Evolutionary conservation across 1,284 basidiomycete species (phyloP), one percentile per base, ranked within the genome.

Genomic region (Mycosarcoma mackinlayi): DNA sequence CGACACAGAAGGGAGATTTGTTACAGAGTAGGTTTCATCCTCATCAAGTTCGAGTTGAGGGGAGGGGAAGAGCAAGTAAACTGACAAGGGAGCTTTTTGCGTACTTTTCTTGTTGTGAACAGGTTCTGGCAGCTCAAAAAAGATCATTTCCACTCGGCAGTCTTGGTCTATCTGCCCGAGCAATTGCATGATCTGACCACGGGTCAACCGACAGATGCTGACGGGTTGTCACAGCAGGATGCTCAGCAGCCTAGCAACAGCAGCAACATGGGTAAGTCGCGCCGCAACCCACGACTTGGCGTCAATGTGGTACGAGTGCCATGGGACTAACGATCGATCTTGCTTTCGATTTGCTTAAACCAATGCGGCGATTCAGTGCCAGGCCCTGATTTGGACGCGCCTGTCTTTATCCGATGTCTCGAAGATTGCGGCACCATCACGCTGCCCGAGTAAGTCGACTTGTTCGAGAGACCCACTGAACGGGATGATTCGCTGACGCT

Each of bases 391-490:
- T 47, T 79, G 7, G 68, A 80, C 33, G 50, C 59, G 28, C 79
- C 80, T 5, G 80, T 79, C 14, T 82, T 82, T 42, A 50, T 80
- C 6, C 62, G 71, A n/a, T 80, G 79, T 49, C 40, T 62, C 11
- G 52, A 74, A 16, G 78, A 78, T 23, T 80, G 79, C 42, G 80
- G 79, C 3, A 11, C 48, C 1, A 35, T 78, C n/a, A 35, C 23
- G 0, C 47, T 79, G 3, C 69, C 71, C 13, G 75, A 77, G 73
- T 75, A 62, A 66, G 77, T 73, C 2, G 24, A 11, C 30, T 5
- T 5, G 30, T 34, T 24, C 1, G 21, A 42, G 24, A 16, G 24
- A 41, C 3, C 11, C 9, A 39, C 6, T 13, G 21, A 19, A 23
- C 19, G 23, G 10, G 10, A 21, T n/a, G 34, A 14, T 23, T n/a